Evolutionary conservation across 345 rosid species (phyloP), one percentile per base, ranked within the genome.

Genomic region (Linum tenue): DNA sequence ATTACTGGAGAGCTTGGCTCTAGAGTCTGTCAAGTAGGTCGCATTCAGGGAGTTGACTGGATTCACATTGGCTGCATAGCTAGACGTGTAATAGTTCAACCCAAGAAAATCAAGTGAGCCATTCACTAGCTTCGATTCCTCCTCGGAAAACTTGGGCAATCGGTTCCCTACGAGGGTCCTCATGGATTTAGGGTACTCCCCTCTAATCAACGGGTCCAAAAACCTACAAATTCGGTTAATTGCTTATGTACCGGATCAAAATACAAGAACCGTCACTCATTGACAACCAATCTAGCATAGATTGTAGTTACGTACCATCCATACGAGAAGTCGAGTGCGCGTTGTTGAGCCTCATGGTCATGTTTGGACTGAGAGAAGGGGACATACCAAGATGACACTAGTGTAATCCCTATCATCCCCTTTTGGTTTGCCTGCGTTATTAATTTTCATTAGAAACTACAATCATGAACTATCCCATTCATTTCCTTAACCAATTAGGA

Each of bases 51-150:
- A 7, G 12, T 41, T 62, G 14, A 55, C 10, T 6, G 10, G 42
- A 12, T 63, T 69, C 2, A 65, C 48, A 43, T 69, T 67, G 9
- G 60, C 17, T 1, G 70, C 84, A 65, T 80, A 82, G 3, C 7
- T 5, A 7, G 82, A 56, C 22, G 82, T 62, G 42, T 84, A 84
- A 60, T 82, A 82, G 56, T 84, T 84, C 6, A 84, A 1, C 14
- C 86, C 89, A 3, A 82, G 1, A 64, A 77, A 85, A 76, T 85
- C 90, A 39, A 55, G 62, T 2, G 85, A 81, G 22, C 78, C 80
- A 62, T 76, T 72, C 4, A 85, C 53, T 66, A 69, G 56, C 5
- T 7, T 3, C 0, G 82, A 71, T 64, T 85, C 73, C 55, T 69
- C 73, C 5, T 44, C 42, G 11, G 81, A 70, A 43, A 84, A 84